A percentile compares a stretch with the other conserved stretches of the same genome.
Conservation (phyloP, 371 early-diverging fungal species). For the Rhizopus delemar region DNA sequence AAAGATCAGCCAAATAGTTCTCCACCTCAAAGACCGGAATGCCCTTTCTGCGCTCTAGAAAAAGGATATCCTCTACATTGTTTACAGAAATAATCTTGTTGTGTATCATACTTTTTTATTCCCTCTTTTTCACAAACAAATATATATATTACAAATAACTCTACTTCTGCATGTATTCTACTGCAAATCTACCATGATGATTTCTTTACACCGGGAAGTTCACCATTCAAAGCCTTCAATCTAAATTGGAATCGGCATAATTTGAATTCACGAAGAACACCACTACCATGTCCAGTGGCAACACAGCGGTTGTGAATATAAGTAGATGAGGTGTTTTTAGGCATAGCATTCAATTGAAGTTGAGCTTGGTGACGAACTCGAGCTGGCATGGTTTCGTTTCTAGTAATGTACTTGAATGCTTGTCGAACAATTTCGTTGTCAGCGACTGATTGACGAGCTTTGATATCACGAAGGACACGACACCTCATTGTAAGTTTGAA, state of each 20-base stretch:
- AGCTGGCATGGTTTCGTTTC: conserved; percentile 76
- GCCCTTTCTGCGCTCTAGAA: conserved; percentile 22
- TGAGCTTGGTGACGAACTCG: conserved; percentile 84
- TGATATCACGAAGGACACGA: conserved; percentile 76
- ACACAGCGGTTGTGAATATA: conserved; percentile 78
- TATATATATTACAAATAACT: conserved; percentile 8
- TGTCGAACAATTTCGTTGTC: conserved; percentile 74
- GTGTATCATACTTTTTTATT: neutral
- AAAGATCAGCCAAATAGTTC: neutral
- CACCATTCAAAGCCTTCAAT: conserved; percentile 78
- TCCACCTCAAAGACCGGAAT: conserved; percentile 15
- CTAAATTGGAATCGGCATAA: conserved; percentile 84
- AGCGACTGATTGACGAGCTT: conserved; percentile 70
- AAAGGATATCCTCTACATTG: conserved; percentile 19
- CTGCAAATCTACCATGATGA: conserved; percentile 68
- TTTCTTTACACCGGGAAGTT: conserved; percentile 83
- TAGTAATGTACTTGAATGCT: conserved; percentile 78
- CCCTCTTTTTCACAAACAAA: conserved; percentile 1
- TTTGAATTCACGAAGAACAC: conserved; percentile 79
- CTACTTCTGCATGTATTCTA: neutral
- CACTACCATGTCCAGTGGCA: conserved; percentile 82
- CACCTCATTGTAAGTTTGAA: conserved; percentile 39
- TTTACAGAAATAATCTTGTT: conserved; percentile 2
- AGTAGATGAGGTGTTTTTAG: conserved; percentile 70
- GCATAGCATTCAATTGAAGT: conserved; percentile 72